A percentile compares a stretch with the other conserved stretches of the same genome.
phyloP scores from a whole-genome alignment of 257 asterid genomes.

The Orobanche coerulescens region DNA sequence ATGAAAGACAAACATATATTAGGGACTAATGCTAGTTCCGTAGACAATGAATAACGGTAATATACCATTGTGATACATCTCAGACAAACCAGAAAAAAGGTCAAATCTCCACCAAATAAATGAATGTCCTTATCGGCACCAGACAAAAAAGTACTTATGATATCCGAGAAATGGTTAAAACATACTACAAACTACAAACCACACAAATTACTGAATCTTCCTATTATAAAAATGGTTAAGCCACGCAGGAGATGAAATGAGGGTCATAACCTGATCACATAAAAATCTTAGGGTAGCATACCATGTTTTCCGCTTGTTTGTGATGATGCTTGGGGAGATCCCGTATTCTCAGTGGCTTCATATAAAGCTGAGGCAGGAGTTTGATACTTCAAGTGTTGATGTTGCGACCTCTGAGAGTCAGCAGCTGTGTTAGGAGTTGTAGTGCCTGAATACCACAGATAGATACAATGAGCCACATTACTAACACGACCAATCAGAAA shows the following conservation, averaged over 20 bases:
- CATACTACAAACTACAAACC: background rate
- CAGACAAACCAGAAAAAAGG: background rate
- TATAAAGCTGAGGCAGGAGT: constrained; percentile 72
- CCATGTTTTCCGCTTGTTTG: constrained; percentile 42
- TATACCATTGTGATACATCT: background rate
- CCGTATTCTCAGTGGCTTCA: constrained; percentile 40
- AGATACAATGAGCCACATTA: constrained; percentile 6
- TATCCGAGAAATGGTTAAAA: background rate
- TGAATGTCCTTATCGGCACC: background rate
- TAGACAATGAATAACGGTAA: background rate
- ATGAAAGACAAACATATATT: background rate
- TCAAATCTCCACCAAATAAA: background rate
- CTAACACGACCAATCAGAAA: background rate
- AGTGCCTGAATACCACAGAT: constrained; percentile 28
- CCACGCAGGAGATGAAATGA: no score
- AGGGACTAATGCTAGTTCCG: background rate
- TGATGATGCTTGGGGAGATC: constrained; percentile 34
- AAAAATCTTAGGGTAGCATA: constrained; percentile 31
- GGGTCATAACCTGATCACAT: constrained; percentile 3
- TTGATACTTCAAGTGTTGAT: constrained; percentile 50
- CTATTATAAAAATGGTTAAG: background rate
- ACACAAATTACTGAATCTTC: background rate
- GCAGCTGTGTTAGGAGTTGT: constrained; percentile 28
- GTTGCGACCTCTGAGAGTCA: constrained; percentile 46
- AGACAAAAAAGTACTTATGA: background rate